Conservation (phyloP, 257 asterid species). For the Verbena officinalis region DNA sequence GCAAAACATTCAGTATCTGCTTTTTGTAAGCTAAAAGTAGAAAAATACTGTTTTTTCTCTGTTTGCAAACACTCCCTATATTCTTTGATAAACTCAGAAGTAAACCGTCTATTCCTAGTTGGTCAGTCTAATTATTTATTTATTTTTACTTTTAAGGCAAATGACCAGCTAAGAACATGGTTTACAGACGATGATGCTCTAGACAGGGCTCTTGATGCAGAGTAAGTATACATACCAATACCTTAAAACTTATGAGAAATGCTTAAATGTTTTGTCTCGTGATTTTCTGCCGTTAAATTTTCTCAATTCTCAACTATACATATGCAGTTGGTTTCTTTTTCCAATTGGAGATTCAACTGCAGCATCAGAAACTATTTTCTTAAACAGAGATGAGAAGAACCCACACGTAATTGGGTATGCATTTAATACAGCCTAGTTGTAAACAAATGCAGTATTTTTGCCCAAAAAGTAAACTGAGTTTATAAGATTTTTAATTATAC, state of each 20-base stretch:
- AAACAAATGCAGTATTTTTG: too few species aligned
- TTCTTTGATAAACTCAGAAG: too few species aligned
- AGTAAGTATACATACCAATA: conserved; percentile 47
- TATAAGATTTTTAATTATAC: neutral
- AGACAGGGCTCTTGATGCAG: conserved; percentile 86
- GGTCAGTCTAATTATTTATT: conserved; percentile 5
- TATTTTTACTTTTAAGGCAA: conserved; percentile 59
- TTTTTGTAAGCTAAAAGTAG: too few species aligned
- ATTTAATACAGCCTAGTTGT: neutral
- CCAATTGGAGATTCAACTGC: conserved; percentile 59
- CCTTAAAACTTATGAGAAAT: neutral
- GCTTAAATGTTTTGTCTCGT: neutral
- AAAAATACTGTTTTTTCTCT: too few species aligned
- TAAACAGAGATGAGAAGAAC: conserved; percentile 65
- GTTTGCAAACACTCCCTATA: too few species aligned
- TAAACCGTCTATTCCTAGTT: neutral
- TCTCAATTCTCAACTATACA: conserved; percentile 13
- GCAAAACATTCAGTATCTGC: too few species aligned
- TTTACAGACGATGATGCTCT: conserved; percentile 83
- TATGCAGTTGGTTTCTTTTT: conserved; percentile 71
- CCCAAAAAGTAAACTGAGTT: too few species aligned
- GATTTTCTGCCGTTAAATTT: too few species aligned
- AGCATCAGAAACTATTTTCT: conserved; percentile 66
- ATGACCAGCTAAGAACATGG: conserved; percentile 68
- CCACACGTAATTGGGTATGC: conserved; percentile 77